Percentiles rank a stretch among this genome's conserved stretches.
Evolutionary conservation across 352 stramenopile species (phyloP).

Genomic region (Peronosclerospora sorghi): DNA sequence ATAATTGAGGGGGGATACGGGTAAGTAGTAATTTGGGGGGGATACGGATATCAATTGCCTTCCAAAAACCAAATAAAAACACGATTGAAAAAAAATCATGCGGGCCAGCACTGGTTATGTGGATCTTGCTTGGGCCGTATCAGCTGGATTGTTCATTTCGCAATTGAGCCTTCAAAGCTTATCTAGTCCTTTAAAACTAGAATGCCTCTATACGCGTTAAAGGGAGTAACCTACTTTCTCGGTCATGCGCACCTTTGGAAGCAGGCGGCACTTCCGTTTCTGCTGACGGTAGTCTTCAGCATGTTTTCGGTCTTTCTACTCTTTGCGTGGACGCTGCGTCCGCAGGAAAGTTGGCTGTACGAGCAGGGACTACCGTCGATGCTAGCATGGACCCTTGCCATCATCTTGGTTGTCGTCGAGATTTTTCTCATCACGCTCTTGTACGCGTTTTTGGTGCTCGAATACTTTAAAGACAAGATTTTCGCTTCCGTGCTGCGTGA

Average conservation of each 20-base stretch:
- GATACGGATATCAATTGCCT: too few species aligned
- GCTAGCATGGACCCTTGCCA: constrained; percentile 45
- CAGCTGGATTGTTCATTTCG: too few species aligned
- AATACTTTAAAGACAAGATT: constrained; percentile 50
- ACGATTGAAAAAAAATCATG: too few species aligned
- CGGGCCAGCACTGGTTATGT: too few species aligned
- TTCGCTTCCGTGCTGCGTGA: constrained; percentile 48
- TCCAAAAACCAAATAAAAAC: too few species aligned
- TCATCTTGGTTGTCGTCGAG: constrained; percentile 54
- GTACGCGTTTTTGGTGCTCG: constrained; percentile 44
- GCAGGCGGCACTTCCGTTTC: constrained; percentile 37
- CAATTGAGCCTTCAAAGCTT: too few species aligned
- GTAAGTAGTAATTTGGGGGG: too few species aligned
- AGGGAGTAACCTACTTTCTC: constrained; percentile 44
- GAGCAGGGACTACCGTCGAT: constrained; percentile 22
- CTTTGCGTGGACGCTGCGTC: constrained; percentile 31
- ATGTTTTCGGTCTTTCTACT: constrained; percentile 32
- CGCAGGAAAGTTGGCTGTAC: constrained; percentile 33
- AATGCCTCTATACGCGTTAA: constrained; percentile 50
- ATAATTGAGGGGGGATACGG: too few species aligned
- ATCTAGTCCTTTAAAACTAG: too few species aligned
- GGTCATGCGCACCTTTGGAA: constrained; percentile 50
- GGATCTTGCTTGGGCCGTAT: too few species aligned
- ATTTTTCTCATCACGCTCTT: constrained; percentile 67
- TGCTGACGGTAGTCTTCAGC: constrained; percentile 45